These are phyloP conservation scores for Prunus yedoensis DNA, from an alignment of 331 rosid genomes.

Conservation along the genomic window DNA sequence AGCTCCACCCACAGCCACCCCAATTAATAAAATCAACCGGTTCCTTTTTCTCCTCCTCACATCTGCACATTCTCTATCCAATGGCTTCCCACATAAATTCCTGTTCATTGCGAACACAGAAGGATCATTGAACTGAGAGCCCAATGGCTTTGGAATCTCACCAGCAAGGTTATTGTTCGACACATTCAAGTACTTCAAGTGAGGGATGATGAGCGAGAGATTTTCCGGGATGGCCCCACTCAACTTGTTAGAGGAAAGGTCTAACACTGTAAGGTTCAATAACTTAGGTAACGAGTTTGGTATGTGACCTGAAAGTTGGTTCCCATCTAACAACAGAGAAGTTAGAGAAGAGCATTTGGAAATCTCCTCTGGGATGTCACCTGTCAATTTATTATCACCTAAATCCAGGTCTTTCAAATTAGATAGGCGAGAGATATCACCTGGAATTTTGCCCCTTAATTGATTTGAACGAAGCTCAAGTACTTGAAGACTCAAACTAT, in stretches of 20 bases:
- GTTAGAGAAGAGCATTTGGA: conserved; percentile 55
- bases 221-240: conserved; percentile 53
- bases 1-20: conserved; percentile 55
- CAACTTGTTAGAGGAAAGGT: conserved; percentile 61
- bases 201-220: conserved; percentile 35
- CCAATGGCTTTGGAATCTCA: conserved; percentile 55
- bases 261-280: conserved; percentile 45
- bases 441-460: conserved; percentile 44
- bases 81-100: conserved; percentile 66
- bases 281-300: conserved; percentile 56
- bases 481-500: conserved; percentile 64
- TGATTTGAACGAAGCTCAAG: conserved; percentile 61
- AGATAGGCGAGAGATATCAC: conserved; percentile 43
- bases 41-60: conserved; percentile 50
- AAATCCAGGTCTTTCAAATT: conserved; percentile 57
- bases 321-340: conserved; percentile 51
- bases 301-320: conserved; percentile 59
- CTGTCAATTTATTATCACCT: conserved; percentile 56
- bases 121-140: conserved; percentile 49
- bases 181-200: conserved; percentile 54
- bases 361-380: conserved; percentile 65
- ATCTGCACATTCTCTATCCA: conserved; percentile 54
- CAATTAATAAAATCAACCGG: conserved; percentile 50
- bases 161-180: conserved; percentile 65
- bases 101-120: conserved; percentile 48